Base-by-base conservation (phyloP, 768 basidiomycete species). In the Gymnopilus dilepis region DNA sequence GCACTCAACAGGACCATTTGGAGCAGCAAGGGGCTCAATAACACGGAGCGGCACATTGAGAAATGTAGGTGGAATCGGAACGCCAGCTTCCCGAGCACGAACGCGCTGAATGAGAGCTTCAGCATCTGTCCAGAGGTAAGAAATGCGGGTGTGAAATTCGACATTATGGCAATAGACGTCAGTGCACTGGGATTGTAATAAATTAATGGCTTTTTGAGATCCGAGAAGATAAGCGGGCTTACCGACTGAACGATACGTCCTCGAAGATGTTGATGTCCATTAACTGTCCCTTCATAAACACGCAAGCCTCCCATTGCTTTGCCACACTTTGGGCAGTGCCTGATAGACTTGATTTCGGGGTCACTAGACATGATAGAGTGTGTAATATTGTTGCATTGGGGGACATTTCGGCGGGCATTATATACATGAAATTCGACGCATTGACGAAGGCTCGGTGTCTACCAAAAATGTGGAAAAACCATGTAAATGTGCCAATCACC, bases 201-300 rank as follows among this genome's bases (percentile, higher is more conserved):
- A 21, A 7, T n/a, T 22, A 43, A n/a, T 22, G 13, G 52, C 22
- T 38, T 15, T 22, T 4, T 52, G n/a, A n/a, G 11, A 51, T 42
- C 22, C 24, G 9, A 53, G 24, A 41, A 33, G n/a, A 17, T 28
- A 21, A 53, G 8, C 21, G 37, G 24, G 37, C 52, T 22, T 45
- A 60, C 59, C 6, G 51, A 24, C 54, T 60, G 59, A 43, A 19
- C 26, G 28, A 60, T 60, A 24, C 59, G 48, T n/a, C 59, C 59
- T 42, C 53, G 50, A 26, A 41, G 51, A 26, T 53, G 51, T 45
- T 60, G 50, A 22, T 60, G 50, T 19, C 47, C 38, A 38, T 21
- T 21, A 17, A 26, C 31, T 42, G 59, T 26, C 15, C 59, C 59
- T 40, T 54, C 59, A 45, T 60, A 60, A 19, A 60, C 59, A 15